Percentiles rank a stretch among this genome's conserved stretches.
These are phyloP conservation scores for Beta lomatogona DNA, from an alignment of 179 eudicot species.

Conservation along the genomic window DNA sequence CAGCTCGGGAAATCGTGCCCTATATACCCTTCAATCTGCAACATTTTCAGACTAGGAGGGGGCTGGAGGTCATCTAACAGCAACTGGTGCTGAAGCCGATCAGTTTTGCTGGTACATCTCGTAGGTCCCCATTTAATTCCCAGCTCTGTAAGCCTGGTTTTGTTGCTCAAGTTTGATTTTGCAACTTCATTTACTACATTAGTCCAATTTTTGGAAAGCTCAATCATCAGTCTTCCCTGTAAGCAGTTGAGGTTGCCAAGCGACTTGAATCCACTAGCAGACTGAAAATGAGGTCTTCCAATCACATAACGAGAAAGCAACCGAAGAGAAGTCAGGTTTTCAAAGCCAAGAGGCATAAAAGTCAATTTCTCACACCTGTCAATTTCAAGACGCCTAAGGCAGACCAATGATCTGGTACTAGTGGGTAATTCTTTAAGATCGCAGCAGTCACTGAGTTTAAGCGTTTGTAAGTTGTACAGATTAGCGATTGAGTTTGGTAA, in stretches of 20 bases:
- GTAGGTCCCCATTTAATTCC: not conserved
- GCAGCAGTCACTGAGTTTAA: conserved; percentile 10
- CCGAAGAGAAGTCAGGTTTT: not conserved
- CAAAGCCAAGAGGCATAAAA: conserved; percentile 19
- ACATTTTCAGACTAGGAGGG: not conserved
- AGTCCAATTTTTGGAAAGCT: conserved; percentile 1
- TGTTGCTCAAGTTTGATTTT: not conserved
- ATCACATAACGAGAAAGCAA: not conserved
- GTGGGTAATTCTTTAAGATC: conserved; percentile 3
- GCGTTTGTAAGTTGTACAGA: conserved; percentile 22
- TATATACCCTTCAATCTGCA: conserved; percentile 15
- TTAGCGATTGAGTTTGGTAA: conserved; percentile 29
- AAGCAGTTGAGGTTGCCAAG: not conserved
- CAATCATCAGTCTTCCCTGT: conserved; percentile 11
- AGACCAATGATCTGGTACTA: not conserved
- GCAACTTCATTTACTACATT: not conserved
- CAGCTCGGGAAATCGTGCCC: conserved; percentile 13
- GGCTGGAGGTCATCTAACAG: conserved; percentile 9
- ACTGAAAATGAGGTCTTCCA: not conserved
- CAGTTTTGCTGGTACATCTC: not conserved
- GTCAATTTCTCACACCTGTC: conserved; percentile 18
- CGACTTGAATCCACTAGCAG: not conserved
- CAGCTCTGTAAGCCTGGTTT: conserved; percentile 6
- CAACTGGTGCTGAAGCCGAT: not conserved
- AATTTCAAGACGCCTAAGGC: conserved; percentile 15